Conservation (phyloP, 805 yeast species). For the Starmerella asiatica region DNA sequence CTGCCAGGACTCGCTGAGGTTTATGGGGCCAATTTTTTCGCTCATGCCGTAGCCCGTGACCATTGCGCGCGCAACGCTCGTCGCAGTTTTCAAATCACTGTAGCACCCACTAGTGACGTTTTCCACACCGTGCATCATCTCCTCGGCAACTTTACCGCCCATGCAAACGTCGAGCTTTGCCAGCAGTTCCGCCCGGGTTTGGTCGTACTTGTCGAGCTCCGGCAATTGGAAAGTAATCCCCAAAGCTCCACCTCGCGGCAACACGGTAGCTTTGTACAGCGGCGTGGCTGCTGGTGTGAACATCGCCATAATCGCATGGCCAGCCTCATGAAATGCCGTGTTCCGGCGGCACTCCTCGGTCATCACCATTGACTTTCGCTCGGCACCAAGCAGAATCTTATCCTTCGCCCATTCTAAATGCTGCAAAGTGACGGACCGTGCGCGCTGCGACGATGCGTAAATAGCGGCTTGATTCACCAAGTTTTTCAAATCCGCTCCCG, state of each 20-base stretch:
- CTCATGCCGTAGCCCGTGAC: constrained; percentile 96
- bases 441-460: constrained; percentile 85
- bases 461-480: constrained; percentile 97
- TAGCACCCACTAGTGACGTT: constrained; percentile 94
- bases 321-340: constrained; percentile 98
- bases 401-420: constrained; percentile 99
- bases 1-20: constrained; percentile 81
- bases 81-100: constrained; percentile 79
- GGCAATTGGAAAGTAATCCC: constrained; percentile 97
- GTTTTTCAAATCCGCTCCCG: constrained; percentile 96
- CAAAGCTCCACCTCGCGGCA: constrained; percentile 92
- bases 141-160: constrained; percentile 99
- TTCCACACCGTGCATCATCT: constrained; percentile 75
- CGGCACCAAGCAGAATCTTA: constrained; percentile 95
- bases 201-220: constrained; percentile 94
- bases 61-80: constrained; percentile 90
- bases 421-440: constrained; percentile 73
- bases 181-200: constrained; percentile 74
- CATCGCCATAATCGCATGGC: constrained; percentile 97
- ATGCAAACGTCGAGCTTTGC: constrained; percentile 92
- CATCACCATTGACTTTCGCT: constrained; percentile 91
- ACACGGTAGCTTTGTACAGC: constrained; percentile 87
- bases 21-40: constrained; percentile 82
- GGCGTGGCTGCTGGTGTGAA: constrained; percentile 90
- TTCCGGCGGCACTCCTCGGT: constrained; percentile 87